Conservation (phyloP, 2,329 filamentous ascomycete species). For the Aspergillus arachidicola region DNA sequence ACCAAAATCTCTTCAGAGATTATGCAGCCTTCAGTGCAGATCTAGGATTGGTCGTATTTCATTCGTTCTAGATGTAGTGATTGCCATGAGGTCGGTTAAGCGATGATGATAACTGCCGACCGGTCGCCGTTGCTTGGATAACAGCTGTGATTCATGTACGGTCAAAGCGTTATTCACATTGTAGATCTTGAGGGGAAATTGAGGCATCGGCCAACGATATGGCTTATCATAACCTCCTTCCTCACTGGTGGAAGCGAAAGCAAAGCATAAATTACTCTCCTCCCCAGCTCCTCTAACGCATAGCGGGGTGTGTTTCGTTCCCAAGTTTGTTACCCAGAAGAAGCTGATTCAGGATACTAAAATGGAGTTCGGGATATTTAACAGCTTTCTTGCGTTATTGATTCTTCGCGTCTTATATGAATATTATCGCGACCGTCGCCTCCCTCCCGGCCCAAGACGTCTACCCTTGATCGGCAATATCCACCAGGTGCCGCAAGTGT, state of each 20-base stretch:
- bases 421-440: constrained; percentile 13
- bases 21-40: background rate
- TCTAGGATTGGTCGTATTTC: background rate
- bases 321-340: background rate
- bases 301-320: no score
- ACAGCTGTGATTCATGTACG: background rate
- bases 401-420: constrained; percentile 17
- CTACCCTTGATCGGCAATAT: constrained; percentile 37
- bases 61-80: background rate
- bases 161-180: background rate
- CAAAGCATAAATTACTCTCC: background rate
- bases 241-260: background rate
- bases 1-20: background rate
- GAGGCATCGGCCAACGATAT: background rate
- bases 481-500: constrained; percentile 30
- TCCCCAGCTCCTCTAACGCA: background rate
- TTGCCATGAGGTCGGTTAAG: background rate
- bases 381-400: background rate
- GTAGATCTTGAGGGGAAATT: background rate
- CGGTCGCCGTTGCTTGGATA: background rate
- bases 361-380: background rate
- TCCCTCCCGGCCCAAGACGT: constrained; percentile 32
- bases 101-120: background rate
- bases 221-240: background rate
- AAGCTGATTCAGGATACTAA: background rate